These are phyloP conservation scores for Candida sanyaensis DNA, from an alignment of 1,139 yeast species.

Conservation along the genomic window DNA sequence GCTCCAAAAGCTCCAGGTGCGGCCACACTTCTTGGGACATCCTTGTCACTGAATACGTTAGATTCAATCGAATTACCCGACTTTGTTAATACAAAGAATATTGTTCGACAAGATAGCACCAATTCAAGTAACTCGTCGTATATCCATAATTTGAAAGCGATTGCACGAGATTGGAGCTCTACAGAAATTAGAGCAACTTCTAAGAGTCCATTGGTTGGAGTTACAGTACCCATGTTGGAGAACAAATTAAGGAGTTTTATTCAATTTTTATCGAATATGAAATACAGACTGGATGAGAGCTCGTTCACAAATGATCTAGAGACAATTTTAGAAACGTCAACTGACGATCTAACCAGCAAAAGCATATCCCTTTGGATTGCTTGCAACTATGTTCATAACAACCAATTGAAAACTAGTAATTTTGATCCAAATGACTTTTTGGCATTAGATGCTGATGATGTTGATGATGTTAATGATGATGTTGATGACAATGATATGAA, in stretches of 20 bases:
- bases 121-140: background rate
- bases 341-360: constrained; percentile 10
- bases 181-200: background rate
- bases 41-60: constrained; percentile 22
- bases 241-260: constrained; percentile 16
- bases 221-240: constrained; percentile 19
- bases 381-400: constrained; percentile 16
- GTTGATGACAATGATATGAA: constrained; percentile 12
- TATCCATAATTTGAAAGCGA: constrained; percentile 10
- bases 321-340: constrained; percentile 13
- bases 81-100: constrained; percentile 34
- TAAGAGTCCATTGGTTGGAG: constrained; percentile 4
- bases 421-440: constrained; percentile 31
- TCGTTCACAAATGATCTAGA: constrained; percentile 16
- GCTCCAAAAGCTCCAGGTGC: background rate
- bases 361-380: constrained; percentile 35
- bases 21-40: background rate
- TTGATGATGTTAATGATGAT: no score
- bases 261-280: constrained; percentile 15
- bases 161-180: constrained; percentile 13
- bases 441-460: constrained; percentile 17
- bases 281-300: background rate
- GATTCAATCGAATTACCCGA: constrained; percentile 45
- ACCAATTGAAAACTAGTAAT: constrained; percentile 4
- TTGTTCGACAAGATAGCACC: constrained; percentile 17